Conservation (phyloP, 352 stramenopile genomes). For the Globisporangium orthogonon region DNA sequence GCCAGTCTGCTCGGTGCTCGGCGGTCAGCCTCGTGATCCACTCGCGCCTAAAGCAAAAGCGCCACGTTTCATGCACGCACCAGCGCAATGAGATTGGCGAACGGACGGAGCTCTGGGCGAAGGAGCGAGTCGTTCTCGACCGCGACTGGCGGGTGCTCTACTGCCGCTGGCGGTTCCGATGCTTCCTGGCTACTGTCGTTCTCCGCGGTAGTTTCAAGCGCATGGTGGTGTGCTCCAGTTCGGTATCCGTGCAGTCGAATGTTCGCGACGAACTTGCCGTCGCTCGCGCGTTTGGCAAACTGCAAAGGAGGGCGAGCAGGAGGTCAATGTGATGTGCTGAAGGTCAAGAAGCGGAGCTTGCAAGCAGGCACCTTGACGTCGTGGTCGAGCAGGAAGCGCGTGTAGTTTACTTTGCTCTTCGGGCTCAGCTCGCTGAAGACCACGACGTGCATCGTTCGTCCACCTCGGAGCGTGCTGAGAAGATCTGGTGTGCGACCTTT, state of each 20-base stretch:
- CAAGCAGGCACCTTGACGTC: slow-evolving; percentile 33
- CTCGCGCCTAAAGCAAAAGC: not conserved
- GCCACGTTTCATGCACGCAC: slow-evolving; percentile 7
- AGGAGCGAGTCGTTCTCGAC: not conserved
- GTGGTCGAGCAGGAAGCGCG: slow-evolving; percentile 61
- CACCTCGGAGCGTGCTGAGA: no score
- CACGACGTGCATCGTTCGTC: slow-evolving; percentile 38
- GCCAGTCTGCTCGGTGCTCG: not conserved
- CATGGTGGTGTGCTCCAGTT: not conserved
- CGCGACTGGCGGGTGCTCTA: not conserved
- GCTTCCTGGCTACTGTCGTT: not conserved
- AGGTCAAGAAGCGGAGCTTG: no score
- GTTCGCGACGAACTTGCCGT: slow-evolving; percentile 53
- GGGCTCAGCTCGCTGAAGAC: slow-evolving; percentile 64
- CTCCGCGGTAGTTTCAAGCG: not conserved
- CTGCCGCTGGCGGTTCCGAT: not conserved
- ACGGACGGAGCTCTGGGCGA: slow-evolving; percentile 14
- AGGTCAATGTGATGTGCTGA: no score
- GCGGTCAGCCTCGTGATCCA: not conserved
- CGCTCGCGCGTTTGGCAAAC: slow-evolving; percentile 41
- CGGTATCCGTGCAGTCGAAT: slow-evolving; percentile 23
- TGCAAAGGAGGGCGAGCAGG: slow-evolving; percentile 13
- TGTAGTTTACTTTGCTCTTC: slow-evolving; percentile 50
- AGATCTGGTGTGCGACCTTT: no score
- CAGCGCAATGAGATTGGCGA: slow-evolving; percentile 30